phyloP scores from a whole-genome alignment of 2,329 filamentous ascomycete genomes.

The Diaporthe vaccinii region DNA sequence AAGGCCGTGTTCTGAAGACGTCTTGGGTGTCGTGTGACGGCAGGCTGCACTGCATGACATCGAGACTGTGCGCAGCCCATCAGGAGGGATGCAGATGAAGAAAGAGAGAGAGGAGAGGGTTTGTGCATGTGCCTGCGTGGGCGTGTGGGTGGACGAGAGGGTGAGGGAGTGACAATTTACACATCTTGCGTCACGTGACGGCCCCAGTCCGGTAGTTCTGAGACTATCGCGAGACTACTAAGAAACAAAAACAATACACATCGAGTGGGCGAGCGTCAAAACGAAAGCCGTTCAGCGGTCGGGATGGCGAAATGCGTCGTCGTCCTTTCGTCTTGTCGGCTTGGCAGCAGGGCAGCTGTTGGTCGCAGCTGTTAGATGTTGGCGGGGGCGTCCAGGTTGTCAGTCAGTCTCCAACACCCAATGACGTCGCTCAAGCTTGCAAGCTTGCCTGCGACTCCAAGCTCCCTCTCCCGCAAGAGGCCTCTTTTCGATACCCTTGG shows the following conservation, averaged over 20 bases:
- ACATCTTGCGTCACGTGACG: slow-evolving; percentile 4
- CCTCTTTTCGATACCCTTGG: slow-evolving; percentile 9
- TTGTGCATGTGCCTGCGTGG: no score
- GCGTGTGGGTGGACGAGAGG: neutral
- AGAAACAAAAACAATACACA: neutral
- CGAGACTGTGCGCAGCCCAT: neutral
- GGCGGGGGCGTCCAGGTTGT: slow-evolving; percentile 23
- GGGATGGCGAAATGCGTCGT: slow-evolving; percentile 24
- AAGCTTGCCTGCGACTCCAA: slow-evolving; percentile 18
- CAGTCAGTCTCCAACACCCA: slow-evolving; percentile 20
- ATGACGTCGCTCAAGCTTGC: slow-evolving; percentile 37
- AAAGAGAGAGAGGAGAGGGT: neutral
- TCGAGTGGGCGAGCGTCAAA: neutral
- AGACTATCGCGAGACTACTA: neutral
- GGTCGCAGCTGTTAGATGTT: slow-evolving; percentile 11
- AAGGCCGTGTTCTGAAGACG: neutral
- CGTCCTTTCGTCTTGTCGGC: neutral
- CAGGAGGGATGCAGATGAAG: neutral
- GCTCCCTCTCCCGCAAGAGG: slow-evolving; percentile 11
- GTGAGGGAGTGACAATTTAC: neutral
- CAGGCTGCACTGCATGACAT: neutral
- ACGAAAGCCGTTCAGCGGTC: neutral
- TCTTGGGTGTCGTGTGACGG: no score
- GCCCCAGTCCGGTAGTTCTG: neutral
- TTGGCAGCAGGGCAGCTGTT: slow-evolving; percentile 18